phyloP scores from a whole-genome alignment of 2,329 filamentous ascomycete species.

The Trichoderma sp. region DNA sequence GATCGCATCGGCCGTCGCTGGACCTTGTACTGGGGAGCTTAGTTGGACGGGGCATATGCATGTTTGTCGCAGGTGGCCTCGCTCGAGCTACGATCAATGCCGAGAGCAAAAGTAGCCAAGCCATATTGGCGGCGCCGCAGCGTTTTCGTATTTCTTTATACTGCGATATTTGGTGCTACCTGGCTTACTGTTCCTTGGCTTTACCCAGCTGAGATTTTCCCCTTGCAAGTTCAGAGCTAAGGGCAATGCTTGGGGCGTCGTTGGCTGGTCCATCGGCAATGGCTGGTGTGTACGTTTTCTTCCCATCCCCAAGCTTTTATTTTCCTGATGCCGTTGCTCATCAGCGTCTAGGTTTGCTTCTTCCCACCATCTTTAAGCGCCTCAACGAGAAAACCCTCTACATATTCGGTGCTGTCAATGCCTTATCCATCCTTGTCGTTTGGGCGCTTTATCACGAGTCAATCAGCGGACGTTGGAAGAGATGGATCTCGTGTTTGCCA shows the following conservation, averaged over 20 bases:
- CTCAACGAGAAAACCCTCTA: slow-evolving; percentile 73
- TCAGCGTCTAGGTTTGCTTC: slow-evolving; percentile 43
- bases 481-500: slow-evolving; percentile 72
- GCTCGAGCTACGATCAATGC: slow-evolving; percentile 51
- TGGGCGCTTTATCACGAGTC: slow-evolving; percentile 74
- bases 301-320: neutral
- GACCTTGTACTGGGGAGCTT: slow-evolving; percentile 71
- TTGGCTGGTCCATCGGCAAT: slow-evolving; percentile 76
- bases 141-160: slow-evolving; percentile 68
- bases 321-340: slow-evolving; percentile 32
- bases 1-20: slow-evolving; percentile 68
- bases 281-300: slow-evolving; percentile 51
- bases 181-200: slow-evolving; percentile 60
- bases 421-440: slow-evolving; percentile 66
- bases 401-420: slow-evolving; percentile 70
- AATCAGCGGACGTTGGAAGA: slow-evolving; percentile 74
- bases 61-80: slow-evolving; percentile 68
- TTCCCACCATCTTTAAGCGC: slow-evolving; percentile 61
- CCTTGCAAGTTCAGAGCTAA: slow-evolving; percentile 70
- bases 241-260: slow-evolving; percentile 74
- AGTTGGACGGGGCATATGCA: slow-evolving; percentile 62
- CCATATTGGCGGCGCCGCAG: slow-evolving; percentile 64
- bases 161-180: slow-evolving; percentile 43
- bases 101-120: slow-evolving; percentile 44
- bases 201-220: slow-evolving; percentile 74